Evolutionary conservation across 2,329 filamentous ascomycete genomes (phyloP).

Genomic region (Orbilia javanica): DNA sequence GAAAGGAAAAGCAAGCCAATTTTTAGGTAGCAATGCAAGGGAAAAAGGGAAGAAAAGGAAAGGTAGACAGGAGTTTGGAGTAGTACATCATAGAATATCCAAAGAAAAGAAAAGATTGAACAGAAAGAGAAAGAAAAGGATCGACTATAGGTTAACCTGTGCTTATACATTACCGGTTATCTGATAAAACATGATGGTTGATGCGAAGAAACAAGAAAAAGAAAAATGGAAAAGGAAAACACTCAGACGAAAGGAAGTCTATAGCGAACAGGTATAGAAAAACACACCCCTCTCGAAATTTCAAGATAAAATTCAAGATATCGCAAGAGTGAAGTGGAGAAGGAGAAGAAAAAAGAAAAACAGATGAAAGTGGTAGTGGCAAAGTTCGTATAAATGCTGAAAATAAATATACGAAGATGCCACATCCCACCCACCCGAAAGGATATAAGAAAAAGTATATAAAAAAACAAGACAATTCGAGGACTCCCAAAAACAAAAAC

Average conservation of each 20-base stretch:
- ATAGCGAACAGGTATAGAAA: conserved; percentile 33
- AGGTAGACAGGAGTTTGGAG: conserved; percentile 8
- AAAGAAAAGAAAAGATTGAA: not conserved
- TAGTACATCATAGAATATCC: conserved; percentile 14
- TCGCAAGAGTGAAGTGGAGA: not conserved
- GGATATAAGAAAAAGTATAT: not conserved
- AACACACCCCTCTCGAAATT: not conserved
- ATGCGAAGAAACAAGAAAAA: not conserved
- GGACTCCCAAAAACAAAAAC: conserved; percentile 2
- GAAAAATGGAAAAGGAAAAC: conserved; percentile 6
- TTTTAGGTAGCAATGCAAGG: conserved; percentile 11
- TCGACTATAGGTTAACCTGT: conserved; percentile 22
- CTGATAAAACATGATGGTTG: conserved; percentile 16
- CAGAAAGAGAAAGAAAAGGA: not conserved
- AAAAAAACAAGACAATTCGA: conserved; percentile 3
- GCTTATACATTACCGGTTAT: conserved; percentile 42
- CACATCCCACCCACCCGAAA: not conserved
- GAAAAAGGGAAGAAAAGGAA: not conserved
- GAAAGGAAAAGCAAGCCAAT: not conserved
- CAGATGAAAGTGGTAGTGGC: not conserved
- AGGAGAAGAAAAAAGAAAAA: conserved; percentile 2
- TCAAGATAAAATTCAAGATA: conserved; percentile 18
- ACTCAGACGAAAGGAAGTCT: conserved; percentile 13
- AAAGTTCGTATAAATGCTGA: conserved; percentile 27
- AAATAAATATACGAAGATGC: not conserved